phyloP scores from a whole-genome alignment of 169 alveolate species.

The Blepharisma undulans region DNA sequence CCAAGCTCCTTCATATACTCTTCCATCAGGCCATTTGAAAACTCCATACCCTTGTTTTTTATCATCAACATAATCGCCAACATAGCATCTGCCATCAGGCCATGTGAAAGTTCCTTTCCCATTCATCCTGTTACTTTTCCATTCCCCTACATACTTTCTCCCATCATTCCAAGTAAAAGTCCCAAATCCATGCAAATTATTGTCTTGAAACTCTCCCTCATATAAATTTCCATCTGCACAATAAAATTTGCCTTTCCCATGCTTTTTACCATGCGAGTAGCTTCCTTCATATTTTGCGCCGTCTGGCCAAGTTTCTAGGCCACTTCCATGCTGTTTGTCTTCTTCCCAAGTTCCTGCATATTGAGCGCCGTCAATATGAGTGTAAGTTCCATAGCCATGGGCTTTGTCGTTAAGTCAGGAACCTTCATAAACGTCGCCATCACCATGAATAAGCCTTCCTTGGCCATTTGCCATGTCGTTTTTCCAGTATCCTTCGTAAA shows the following conservation, averaged over 20 bases:
- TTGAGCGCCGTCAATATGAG: slow-evolving; percentile 77
- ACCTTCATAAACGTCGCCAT: slow-evolving; percentile 83
- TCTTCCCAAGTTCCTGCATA: slow-evolving; percentile 76
- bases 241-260: slow-evolving; percentile 73
- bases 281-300: slow-evolving; percentile 75
- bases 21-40: slow-evolving; percentile 77
- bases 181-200: slow-evolving; percentile 72
- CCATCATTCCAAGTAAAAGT: slow-evolving; percentile 74
- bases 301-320: slow-evolving; percentile 80
- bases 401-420: slow-evolving; percentile 80
- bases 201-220: slow-evolving; percentile 69
- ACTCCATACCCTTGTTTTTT: slow-evolving; percentile 79
- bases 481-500: slow-evolving; percentile 82
- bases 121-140: slow-evolving; percentile 66
- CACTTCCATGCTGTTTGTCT: slow-evolving; percentile 79
- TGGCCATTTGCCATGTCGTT: slow-evolving; percentile 80
- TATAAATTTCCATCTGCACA: slow-evolving; percentile 70
- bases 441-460: slow-evolving; percentile 76
- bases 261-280: slow-evolving; percentile 73
- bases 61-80: slow-evolving; percentile 71
- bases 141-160: slow-evolving; percentile 67
- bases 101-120: slow-evolving; percentile 76
- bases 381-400: slow-evolving; percentile 78
- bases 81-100: slow-evolving; percentile 76
- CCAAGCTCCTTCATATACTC: slow-evolving; percentile 76